Conservation (phyloP, 1,284 basidiomycete genomes). For the Athelia sp. region DNA sequence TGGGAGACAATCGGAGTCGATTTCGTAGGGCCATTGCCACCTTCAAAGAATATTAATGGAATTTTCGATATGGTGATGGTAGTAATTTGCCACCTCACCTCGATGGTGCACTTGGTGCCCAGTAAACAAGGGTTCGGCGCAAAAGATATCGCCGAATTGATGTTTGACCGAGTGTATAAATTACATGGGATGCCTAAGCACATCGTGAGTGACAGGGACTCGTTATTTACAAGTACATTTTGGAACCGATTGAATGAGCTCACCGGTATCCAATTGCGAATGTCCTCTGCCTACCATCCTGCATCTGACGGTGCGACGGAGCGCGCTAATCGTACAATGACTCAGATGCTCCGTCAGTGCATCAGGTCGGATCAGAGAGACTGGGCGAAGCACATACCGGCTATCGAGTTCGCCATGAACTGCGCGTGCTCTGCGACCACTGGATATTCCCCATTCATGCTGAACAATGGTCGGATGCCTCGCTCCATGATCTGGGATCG, state of each 20-base stretch:
- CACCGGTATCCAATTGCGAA: slow-evolving; percentile 14
- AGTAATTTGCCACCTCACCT: slow-evolving; percentile 28
- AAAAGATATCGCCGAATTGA: slow-evolving; percentile 16
- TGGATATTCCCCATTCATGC: slow-evolving; percentile 28
- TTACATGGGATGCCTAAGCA: slow-evolving; percentile 6
- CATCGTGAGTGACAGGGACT: slow-evolving; percentile 9
- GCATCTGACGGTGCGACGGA: slow-evolving; percentile 20
- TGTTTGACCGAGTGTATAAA: slow-evolving; percentile 19
- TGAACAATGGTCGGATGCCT: slow-evolving; percentile 29
- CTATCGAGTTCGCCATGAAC: slow-evolving; percentile 14
- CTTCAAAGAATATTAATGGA: slow-evolving; percentile 19
- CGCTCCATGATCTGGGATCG: slow-evolving; percentile 23
- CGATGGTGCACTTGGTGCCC: slow-evolving; percentile 26
- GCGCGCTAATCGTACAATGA: slow-evolving; percentile 18
- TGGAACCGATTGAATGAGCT: slow-evolving; percentile 7
- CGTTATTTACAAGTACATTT: slow-evolving; percentile 7
- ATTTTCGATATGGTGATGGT: slow-evolving; percentile 25
- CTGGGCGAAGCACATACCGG: slow-evolving; percentile 21
- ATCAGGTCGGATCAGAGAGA: slow-evolving; percentile 19
- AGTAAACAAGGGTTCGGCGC: slow-evolving; percentile 12
- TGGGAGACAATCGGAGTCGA: slow-evolving; percentile 30
- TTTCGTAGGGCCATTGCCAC: slow-evolving; percentile 30
- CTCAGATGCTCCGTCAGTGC: slow-evolving; percentile 14
- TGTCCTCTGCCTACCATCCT: slow-evolving; percentile 25
- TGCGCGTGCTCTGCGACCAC: slow-evolving; percentile 26